phyloP scores from a whole-genome alignment of 2,329 filamentous ascomycete genomes.

The Sporothrix brasiliensis region DNA sequence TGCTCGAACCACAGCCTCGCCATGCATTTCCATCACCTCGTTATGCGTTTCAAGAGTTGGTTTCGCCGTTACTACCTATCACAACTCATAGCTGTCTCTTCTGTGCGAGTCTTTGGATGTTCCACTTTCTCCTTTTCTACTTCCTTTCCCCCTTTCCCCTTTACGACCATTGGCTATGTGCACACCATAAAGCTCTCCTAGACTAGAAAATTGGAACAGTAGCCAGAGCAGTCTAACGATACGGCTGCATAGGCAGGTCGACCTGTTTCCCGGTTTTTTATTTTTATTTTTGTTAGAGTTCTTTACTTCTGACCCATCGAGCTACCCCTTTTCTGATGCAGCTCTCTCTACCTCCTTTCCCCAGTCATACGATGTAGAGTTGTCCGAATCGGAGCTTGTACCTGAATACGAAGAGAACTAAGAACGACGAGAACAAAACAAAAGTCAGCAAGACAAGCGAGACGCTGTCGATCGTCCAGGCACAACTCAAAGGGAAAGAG shows the following conservation, averaged over 20 bases:
- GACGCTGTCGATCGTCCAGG: background rate
- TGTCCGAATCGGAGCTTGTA: conserved; percentile 4
- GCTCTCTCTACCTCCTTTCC: background rate
- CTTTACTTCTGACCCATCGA: background rate
- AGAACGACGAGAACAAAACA: background rate
- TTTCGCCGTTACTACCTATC: background rate
- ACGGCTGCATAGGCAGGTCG: background rate
- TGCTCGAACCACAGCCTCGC: background rate
- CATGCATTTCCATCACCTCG: background rate
- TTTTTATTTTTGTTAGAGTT: background rate
- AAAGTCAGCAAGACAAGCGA: background rate
- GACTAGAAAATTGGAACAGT: background rate
- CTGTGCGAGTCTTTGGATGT: background rate
- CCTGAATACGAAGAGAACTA: background rate
- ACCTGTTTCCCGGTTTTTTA: background rate
- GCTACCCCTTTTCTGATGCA: conserved; percentile 17
- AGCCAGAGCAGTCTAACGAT: conserved; percentile 1
- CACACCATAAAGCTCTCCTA: background rate
- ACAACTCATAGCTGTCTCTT: background rate
- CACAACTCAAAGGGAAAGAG: background rate
- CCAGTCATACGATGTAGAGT: background rate
- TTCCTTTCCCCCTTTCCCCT: background rate
- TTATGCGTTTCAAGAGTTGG: background rate
- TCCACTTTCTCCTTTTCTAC: background rate
- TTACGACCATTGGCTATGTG: background rate